phyloP scores from a whole-genome alignment of 257 asterid species.

The Fraxinus excelsior region DNA sequence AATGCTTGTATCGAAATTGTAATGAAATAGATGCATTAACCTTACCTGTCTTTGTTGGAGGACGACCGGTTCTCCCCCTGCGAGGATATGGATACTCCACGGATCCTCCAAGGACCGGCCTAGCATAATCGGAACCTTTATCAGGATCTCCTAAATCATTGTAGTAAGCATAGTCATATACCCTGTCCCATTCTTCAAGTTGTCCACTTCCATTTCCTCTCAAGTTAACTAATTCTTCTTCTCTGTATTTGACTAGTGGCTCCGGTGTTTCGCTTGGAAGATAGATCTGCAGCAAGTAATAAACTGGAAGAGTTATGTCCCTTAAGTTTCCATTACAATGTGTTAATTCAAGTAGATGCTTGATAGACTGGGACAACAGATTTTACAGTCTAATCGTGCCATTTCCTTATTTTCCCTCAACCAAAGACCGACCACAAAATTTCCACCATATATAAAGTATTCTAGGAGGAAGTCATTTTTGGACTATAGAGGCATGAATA shows the following conservation, averaged over 20 bases:
- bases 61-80: conserved; percentile 76
- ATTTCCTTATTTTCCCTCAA: neutral
- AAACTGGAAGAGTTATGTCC: too few species aligned
- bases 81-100: conserved; percentile 73
- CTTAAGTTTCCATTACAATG: too few species aligned
- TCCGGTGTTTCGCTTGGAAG: conserved; percentile 75
- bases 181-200: conserved; percentile 74
- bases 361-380: too few species aligned
- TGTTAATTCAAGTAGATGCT: too few species aligned
- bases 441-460: neutral
- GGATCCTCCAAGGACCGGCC: conserved; percentile 73
- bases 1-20: neutral
- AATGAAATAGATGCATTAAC: neutral
- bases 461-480: neutral
- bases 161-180: conserved; percentile 69
- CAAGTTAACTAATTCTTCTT: conserved; percentile 57
- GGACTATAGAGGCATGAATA: neutral
- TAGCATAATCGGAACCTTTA: conserved; percentile 48
- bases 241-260: conserved; percentile 54
- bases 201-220: conserved; percentile 70
- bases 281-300: conserved; percentile 45
- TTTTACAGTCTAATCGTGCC: neutral
- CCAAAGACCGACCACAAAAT: neutral
- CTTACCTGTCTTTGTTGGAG: conserved; percentile 54
- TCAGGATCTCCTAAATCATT: conserved; percentile 81